phyloP scores from a whole-genome alignment of 2,329 filamentous ascomycete species.

The Pseudocercospora pini-densiflorae region DNA sequence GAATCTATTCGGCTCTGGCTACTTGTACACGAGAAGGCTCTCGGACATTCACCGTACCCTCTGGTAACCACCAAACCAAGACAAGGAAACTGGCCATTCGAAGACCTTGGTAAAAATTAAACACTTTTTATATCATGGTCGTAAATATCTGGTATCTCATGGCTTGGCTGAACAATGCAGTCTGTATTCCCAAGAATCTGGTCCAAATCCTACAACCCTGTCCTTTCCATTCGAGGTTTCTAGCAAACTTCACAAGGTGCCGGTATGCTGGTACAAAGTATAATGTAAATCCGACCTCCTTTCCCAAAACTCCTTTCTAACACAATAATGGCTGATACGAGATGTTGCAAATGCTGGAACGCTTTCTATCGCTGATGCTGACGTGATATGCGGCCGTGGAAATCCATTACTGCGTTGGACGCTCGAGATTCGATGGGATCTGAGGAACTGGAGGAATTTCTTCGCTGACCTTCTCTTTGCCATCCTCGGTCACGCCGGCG shows the following conservation, averaged over 20 bases:
- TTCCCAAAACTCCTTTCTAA: not conserved
- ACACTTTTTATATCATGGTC: not conserved
- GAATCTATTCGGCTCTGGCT: too few species aligned
- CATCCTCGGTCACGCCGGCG: not conserved
- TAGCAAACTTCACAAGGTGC: not conserved
- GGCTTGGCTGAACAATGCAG: not conserved
- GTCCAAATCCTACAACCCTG: not conserved
- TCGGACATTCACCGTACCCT: too few species aligned
- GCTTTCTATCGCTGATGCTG: constrained; percentile 7
- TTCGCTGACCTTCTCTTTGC: constrained; percentile 5
- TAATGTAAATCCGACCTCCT: not conserved
- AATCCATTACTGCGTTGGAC: not conserved
- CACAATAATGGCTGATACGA: not conserved
- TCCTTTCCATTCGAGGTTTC: not conserved
- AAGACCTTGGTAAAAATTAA: not conserved
- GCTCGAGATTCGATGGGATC: not conserved
- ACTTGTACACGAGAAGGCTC: too few species aligned
- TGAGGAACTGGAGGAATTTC: not conserved
- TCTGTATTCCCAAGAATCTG: not conserved
- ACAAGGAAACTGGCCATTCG: not conserved
- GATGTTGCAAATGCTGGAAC: not conserved
- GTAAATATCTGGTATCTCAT: not conserved
- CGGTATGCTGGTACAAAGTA: not conserved
- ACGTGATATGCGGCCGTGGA: constrained; percentile 1
- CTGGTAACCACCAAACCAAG: not conserved